Base-by-base conservation (phyloP, 305 asterid genomes). In the Solanum hybrid region DNA sequence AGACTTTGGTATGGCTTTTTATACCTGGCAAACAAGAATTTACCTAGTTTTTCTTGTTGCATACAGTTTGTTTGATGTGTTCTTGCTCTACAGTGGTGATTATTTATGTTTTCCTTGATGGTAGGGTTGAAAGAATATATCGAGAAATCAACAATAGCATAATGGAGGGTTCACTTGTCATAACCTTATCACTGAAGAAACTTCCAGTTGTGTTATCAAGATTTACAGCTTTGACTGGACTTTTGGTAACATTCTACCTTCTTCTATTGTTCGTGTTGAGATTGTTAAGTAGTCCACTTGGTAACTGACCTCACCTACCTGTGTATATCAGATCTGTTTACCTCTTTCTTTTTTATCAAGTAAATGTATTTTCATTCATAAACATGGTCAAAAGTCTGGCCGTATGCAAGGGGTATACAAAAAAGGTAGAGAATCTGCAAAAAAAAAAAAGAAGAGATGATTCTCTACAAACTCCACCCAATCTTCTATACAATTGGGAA, bases 71-170 rank as follows among this genome's bases (percentile, higher is more conserved):
- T 56, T 56, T 56, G 27, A 34, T 51, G 76, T 35, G 40, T 85
- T 85, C 14, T 85, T 56, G 88, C 3, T 60, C 77, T 85, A 73
- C 35, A 56, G 42, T 85, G 87, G 87, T 82, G 72, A 17, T 29
- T 2, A 7, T 85, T 85, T 2, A 12, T 88, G 37, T 38, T 66
- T 72, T 51, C 26, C 78, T 75, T 86, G 84, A 86, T 90, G 88
- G 27, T 95, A 97, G 99, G 99, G 98, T 98, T 92, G 98, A 98
- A 94, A 96, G 96, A 93, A 94, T 96, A 89, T 96, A 95, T 89
- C 98, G 98, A 89, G 99, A 96, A 93, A 93, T 98, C 91, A 96
- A 96, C 94, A 94, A 78, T 92, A 98, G 98, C 91, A 94, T 96
- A 89, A 91, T 94, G 37, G 98, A 96, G 89, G 96, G 95, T 88